phyloP scores from a whole-genome alignment of 2,329 filamentous ascomycete species.

The Scolecobasidium constrictum region DNA sequence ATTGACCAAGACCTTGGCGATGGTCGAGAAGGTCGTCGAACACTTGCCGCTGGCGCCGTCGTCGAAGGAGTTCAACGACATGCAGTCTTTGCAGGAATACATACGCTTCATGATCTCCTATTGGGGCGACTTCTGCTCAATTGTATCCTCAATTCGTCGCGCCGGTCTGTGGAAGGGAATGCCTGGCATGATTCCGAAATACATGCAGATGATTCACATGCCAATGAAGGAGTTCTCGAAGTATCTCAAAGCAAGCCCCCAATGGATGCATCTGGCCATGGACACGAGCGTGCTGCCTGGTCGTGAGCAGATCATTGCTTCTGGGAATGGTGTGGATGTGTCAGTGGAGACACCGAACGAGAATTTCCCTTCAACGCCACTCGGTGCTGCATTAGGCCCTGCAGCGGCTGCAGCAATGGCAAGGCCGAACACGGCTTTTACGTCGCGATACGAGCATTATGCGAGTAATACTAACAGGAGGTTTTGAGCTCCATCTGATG shows the following conservation, averaged over 20 bases:
- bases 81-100: not conserved
- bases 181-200: not conserved
- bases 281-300: not conserved
- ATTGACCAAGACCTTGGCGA: not conserved
- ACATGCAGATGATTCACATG: not conserved
- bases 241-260: not conserved
- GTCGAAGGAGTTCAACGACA: not conserved
- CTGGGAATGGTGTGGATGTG: not conserved
- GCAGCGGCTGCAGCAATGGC: slow-evolving; percentile 85
- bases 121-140: not conserved
- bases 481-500: no score
- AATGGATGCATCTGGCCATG: not conserved
- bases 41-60: not conserved
- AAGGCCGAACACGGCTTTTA: slow-evolving; percentile 43
- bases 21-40: not conserved
- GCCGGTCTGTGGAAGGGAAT: not conserved
- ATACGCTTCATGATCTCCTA: not conserved
- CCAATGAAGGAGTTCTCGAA: not conserved
- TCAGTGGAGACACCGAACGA: not conserved
- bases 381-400: slow-evolving; percentile 80
- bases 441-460: not conserved
- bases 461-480: not conserved
- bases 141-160: not conserved
- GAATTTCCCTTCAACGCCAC: slow-evolving; percentile 62
- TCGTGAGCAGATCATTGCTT: not conserved